Evolutionary conservation across 148 eudicot species (phyloP), one percentile per base, ranked within the genome.

Genomic region (Diospyros lotus): DNA sequence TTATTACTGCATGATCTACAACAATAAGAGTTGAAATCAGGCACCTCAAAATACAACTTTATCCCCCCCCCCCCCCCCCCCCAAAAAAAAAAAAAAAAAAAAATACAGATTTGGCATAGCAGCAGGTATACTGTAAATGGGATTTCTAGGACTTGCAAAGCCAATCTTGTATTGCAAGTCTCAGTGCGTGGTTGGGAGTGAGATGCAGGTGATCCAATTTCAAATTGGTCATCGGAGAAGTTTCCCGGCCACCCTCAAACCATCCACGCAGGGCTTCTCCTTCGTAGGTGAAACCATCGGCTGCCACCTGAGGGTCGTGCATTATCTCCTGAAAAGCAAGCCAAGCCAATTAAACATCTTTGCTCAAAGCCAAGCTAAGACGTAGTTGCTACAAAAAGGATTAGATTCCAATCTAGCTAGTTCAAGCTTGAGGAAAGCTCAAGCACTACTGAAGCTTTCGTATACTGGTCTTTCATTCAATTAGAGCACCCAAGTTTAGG

Each of bases 211-310:
- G 86, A 64, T 81, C 81, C 78, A 93, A 72, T 80, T 75, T 85
- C 83, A 89, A 79, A 80, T 93, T 93, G 60, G 98, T 93, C 98
- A 93, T 86, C 3, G 98, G 98, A 78, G 98, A 93, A 69, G 93
- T 86, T 78, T 89, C 98, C 11, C 87, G 83, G 5, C 93, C 96
- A 66, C 82, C 89, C 67, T 74, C 86, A 71, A 93, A 70, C 98
- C 96, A 90, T 70, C 84, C 88, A 2, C 81, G 80, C 66, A 93
- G 67, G 66, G 90, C 93, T 51, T 82, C 89, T 79, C 90, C 86
- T 83, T 93, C 98, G 8, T 93, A 93, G 10, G 96, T 93, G 81
- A 85, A 88, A 53, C 98, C 98, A 72, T 93, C 98, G 40, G 98
- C 93, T 50, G 96, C 96, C 72, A 93, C 90, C 77, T 86, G 92